A percentile compares a stretch with the other conserved stretches of the same genome.
These are phyloP conservation scores for Mycena metata DNA, from an alignment of 768 basidiomycete genomes.

Conservation along the genomic window DNA sequence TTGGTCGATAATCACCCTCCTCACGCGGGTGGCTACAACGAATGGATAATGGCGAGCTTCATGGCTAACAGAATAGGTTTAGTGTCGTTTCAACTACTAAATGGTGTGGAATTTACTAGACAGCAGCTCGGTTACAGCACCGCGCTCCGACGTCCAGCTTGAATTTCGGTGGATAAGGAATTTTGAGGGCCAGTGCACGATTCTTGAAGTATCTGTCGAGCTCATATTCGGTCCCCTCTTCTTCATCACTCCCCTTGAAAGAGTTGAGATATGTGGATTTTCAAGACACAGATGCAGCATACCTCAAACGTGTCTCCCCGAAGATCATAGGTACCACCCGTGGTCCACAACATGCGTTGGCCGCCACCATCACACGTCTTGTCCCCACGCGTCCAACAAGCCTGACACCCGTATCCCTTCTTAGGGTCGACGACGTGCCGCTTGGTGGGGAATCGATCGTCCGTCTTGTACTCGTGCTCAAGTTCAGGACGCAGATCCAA, in stretches of 20 bases:
- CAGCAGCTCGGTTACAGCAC: conserved; percentile 15
- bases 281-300: not conserved
- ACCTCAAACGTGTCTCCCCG: conserved; percentile 11
- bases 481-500: conserved; percentile 11
- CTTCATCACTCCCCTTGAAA: conserved; percentile 1
- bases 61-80: conserved; percentile 7
- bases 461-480: not conserved
- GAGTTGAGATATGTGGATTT: not conserved
- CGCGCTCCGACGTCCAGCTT: conserved; percentile 27
- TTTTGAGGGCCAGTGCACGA: conserved; percentile 7
- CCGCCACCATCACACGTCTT: not conserved
- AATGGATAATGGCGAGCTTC: conserved; percentile 26
- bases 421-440: conserved; percentile 9
- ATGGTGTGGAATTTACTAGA: conserved; percentile 31
- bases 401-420: conserved; percentile 15
- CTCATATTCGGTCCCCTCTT: not conserved
- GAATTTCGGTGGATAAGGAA: conserved; percentile 27
- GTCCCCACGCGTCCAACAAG: conserved; percentile 26
- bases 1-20: no score
- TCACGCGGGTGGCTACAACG: no score
- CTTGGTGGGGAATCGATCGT: not conserved
- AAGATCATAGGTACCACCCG: conserved; percentile 16
- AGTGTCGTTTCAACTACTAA: not conserved
- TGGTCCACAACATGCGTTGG: not conserved
- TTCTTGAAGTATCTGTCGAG: not conserved